Conservation (phyloP, 2,329 filamentous ascomycete genomes). For the Alternaria brassicae region DNA sequence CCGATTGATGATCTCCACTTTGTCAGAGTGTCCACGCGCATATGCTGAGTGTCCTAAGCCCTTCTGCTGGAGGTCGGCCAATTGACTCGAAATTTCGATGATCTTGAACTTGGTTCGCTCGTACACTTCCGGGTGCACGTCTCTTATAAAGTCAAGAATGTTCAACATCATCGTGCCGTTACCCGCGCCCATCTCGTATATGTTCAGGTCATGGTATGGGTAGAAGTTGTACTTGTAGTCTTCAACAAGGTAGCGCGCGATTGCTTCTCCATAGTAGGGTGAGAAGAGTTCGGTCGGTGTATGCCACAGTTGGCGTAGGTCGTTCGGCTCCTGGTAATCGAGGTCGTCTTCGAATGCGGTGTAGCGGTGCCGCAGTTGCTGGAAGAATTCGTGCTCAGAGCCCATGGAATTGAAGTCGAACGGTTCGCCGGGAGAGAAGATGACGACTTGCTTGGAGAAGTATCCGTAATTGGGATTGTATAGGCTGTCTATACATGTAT, state of each 20-base stretch:
- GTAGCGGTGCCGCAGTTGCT: conserved; percentile 78
- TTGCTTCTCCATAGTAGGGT: conserved; percentile 95
- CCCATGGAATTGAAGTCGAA: conserved; percentile 84
- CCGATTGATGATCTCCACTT: conserved; percentile 92
- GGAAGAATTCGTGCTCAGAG: conserved; percentile 86
- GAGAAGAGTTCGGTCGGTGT: conserved; percentile 97
- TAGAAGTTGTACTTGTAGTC: conserved; percentile 96
- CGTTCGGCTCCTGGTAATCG: conserved; percentile 73
- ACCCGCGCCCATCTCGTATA: conserved; percentile 98
- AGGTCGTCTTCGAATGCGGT: conserved; percentile 88
- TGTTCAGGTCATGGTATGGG: conserved; percentile 94
- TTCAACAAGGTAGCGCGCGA: conserved; percentile 92
- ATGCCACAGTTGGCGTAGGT: conserved; percentile 93
- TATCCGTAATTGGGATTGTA: conserved; percentile 97
- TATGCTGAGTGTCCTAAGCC: conserved; percentile 72
- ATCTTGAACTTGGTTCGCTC: conserved; percentile 91
- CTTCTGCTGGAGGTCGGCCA: conserved; percentile 78
- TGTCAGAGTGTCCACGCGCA: conserved; percentile 76
- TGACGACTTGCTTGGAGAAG: conserved; percentile 94
- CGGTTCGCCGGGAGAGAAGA: conserved; percentile 90
- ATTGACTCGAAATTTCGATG: conserved; percentile 88
- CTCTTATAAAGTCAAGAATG: conserved; percentile 94
- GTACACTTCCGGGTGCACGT: conserved; percentile 89
- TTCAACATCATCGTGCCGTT: conserved; percentile 98
- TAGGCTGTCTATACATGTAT: conserved; percentile 68